These are phyloP conservation scores for Simmondsia chinensis DNA, from an alignment of 148 eudicot species.

Conservation along the genomic window DNA sequence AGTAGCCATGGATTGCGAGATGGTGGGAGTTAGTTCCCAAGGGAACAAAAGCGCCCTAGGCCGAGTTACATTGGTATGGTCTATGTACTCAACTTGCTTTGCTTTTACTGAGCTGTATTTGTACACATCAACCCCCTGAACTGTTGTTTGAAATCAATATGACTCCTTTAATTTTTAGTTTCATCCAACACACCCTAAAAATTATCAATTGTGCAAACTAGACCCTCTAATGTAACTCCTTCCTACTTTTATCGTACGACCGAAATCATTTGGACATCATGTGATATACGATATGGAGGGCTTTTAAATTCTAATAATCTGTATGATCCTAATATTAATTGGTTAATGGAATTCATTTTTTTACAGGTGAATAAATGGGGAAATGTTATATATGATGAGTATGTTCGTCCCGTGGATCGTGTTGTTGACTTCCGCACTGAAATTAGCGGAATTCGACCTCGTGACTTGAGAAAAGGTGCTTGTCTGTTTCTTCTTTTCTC, in stretches of 20 bases:
- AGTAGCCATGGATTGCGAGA: slow-evolving; percentile 93
- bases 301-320: no score
- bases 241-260: no score
- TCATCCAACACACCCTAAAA: no score
- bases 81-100: background rate
- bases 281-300: no score
- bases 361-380: slow-evolving; percentile 96
- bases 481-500: background rate
- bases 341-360: slow-evolving; percentile 24
- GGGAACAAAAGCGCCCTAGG: slow-evolving; percentile 98
- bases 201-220: no score
- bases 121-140: no score
- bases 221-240: no score
- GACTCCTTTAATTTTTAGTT: no score
- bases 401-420: slow-evolving; percentile 81
- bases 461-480: slow-evolving; percentile 74
- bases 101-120: no score
- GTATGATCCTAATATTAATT: slow-evolving; percentile 10
- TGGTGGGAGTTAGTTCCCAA: slow-evolving; percentile 82
- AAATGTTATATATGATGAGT: slow-evolving; percentile 82
- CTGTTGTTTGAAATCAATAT: no score
- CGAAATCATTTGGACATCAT: no score
- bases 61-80: slow-evolving; percentile 80
- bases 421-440: slow-evolving; percentile 96
- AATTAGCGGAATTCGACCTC: slow-evolving; percentile 90